Evolutionary conservation across 2,329 filamentous ascomycete genomes (phyloP).

Genomic region (Dactylellina haptotyla): DNA sequence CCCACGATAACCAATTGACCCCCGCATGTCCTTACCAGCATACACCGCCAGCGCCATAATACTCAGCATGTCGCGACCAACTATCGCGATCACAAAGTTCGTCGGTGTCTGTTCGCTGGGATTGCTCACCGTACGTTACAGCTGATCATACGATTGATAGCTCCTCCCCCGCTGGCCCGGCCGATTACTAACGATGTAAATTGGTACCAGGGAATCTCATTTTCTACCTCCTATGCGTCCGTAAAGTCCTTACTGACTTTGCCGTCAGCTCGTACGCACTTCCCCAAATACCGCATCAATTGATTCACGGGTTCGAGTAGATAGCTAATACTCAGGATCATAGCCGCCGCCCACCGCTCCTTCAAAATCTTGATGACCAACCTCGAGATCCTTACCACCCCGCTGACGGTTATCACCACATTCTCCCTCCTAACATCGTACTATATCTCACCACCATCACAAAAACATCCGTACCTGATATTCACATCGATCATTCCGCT

Average conservation of each 20-base stretch:
- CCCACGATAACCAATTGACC: neutral
- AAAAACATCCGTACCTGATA: conserved; percentile 39
- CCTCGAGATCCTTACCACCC: conserved; percentile 17
- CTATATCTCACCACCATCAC: conserved; percentile 15
- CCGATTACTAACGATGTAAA: neutral
- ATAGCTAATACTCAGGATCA: neutral
- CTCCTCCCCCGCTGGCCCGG: neutral
- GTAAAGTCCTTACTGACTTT: conserved; percentile 45
- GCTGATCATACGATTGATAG: too few relatives aligned
- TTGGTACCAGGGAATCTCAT: conserved; percentile 41
- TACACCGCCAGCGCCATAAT: conserved; percentile 15
- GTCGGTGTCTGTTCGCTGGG: conserved; percentile 51
- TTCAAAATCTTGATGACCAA: conserved; percentile 23
- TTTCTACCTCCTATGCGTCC: conserved; percentile 43
- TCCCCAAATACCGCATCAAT: neutral
- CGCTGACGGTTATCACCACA: conserved; percentile 19
- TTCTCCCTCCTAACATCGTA: conserved; percentile 38
- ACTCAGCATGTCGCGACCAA: conserved; percentile 43
- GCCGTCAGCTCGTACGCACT: conserved; percentile 44
- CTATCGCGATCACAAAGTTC: conserved; percentile 44
- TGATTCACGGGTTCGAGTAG: neutral
- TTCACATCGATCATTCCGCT: conserved; percentile 28
- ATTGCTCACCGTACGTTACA: conserved; percentile 31
- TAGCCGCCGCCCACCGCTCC: conserved; percentile 48
- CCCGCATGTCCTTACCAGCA: conserved; percentile 19